These are phyloP conservation scores for Cyberlindnera petersonii DNA, from an alignment of 805 yeast species.

Conservation along the genomic window DNA sequence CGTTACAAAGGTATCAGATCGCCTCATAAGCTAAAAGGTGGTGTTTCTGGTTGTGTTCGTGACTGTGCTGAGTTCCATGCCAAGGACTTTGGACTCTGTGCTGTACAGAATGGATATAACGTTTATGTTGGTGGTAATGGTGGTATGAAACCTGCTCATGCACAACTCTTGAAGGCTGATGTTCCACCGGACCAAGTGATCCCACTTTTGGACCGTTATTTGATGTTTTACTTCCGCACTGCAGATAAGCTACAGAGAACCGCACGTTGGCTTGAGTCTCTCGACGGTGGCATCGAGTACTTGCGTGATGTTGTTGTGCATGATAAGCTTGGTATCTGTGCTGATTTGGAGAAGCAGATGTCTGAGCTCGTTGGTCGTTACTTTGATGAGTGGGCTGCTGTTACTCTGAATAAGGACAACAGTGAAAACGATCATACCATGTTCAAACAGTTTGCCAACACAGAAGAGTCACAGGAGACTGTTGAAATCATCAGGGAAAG, in stretches of 20 bases:
- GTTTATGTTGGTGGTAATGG: conserved; percentile 38
- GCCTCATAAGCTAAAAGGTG: conserved; percentile 38
- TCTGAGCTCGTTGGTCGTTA: conserved; percentile 30
- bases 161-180: conserved; percentile 31
- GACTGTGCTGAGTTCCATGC: conserved; percentile 38
- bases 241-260: conserved; percentile 37
- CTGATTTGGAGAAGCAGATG: conserved; percentile 35
- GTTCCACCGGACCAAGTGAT: conserved; percentile 35
- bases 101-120: conserved; percentile 35
- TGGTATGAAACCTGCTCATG: conserved; percentile 39
- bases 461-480: conserved; percentile 28
- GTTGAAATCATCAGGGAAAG: conserved; percentile 34
- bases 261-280: conserved; percentile 35
- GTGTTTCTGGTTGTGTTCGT: conserved; percentile 36
- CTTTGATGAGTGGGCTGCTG: conserved; percentile 35
- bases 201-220: conserved; percentile 33
- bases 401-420: conserved; percentile 19
- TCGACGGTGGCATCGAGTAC: conserved; percentile 36
- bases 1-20: conserved; percentile 36
- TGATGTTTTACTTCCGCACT: conserved; percentile 36
- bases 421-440: conserved; percentile 19
- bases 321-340: conserved; percentile 35
- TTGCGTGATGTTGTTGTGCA: conserved; percentile 31
- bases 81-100: conserved; percentile 36
- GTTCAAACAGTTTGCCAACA: conserved; percentile 33